Conservation (phyloP, 2,329 filamentous ascomycete genomes). For the Trichoderma sp. region DNA sequence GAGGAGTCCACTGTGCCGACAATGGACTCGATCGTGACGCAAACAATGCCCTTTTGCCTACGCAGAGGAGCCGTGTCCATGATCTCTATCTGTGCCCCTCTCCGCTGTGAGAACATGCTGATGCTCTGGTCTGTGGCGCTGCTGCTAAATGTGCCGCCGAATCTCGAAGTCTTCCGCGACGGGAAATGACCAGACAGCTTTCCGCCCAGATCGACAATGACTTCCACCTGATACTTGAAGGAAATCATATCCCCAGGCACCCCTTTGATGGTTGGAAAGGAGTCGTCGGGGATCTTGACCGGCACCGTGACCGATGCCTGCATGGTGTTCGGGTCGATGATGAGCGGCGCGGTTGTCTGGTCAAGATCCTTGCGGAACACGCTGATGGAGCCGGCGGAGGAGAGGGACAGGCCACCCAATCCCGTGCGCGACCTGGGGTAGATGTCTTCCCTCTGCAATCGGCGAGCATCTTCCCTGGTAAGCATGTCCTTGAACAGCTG, state of each 20-base stretch:
- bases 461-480: slow-evolving; percentile 66
- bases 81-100: slow-evolving; percentile 70
- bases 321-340: slow-evolving; percentile 79
- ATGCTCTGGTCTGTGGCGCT: slow-evolving; percentile 35
- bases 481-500: slow-evolving; percentile 54
- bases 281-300: slow-evolving; percentile 84
- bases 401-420: slow-evolving; percentile 81
- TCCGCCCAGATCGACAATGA: slow-evolving; percentile 88
- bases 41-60: slow-evolving; percentile 89
- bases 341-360: slow-evolving; percentile 84
- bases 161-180: slow-evolving; percentile 59
- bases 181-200: slow-evolving; percentile 76
- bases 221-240: slow-evolving; percentile 92
- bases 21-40: slow-evolving; percentile 80
- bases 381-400: slow-evolving; percentile 82
- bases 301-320: slow-evolving; percentile 79
- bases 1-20: slow-evolving; percentile 83
- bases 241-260: slow-evolving; percentile 93
- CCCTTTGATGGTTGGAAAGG: slow-evolving; percentile 86
- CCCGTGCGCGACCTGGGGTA: slow-evolving; percentile 87
- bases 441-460: slow-evolving; percentile 76
- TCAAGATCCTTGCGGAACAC: slow-evolving; percentile 95
- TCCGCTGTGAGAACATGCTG: slow-evolving; percentile 39
- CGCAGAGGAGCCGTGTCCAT: slow-evolving; percentile 85
- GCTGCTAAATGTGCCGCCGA: slow-evolving; percentile 39